Base-by-base conservation (phyloP, 2,329 filamentous ascomycete genomes). In the Claviceps arundinis region DNA sequence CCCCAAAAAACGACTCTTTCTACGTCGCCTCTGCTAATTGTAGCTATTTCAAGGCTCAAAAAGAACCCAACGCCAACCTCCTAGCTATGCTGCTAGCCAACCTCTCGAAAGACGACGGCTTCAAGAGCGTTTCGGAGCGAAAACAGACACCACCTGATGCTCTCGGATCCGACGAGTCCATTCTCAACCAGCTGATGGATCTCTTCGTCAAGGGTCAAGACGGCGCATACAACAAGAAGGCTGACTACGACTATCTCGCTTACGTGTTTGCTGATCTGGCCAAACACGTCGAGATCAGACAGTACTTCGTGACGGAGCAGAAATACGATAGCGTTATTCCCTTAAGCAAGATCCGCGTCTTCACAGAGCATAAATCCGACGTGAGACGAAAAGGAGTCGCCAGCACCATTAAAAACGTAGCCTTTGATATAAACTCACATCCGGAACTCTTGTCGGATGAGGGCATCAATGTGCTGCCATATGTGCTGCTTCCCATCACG, bases 211-310 rank as follows among this genome's bases (percentile, higher is more conserved):
- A 93, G 71, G 91, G 91, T 19, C 83, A 87, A 22, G 83, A 86
- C 55, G 86, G 85, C 24, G 74, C 76, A 9, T 89, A 93, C 68
- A 97, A 97, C 74, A 84, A 86, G 63, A 67, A 85, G 26, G 89
- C 89, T 55, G 79, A 91, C 68, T 97, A 82, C 66, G 89, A 98
- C 70, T 96, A 97, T 68, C 78, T 98, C 24, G 82, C 89, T 43
- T 98, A 97, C 64, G 75, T 96, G 52, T 94, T 98, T 65, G 91
- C 93, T 42, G 91, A 98, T 66, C 75, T 98, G 9, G 85, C 89
- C 48, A 95, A 89, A 68, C 84, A 90, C 61, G 74, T 81, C 38
- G 78, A 87, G 57, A 81, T 89, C 19, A 78, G 88, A 34, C 74
- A 79, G 49, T 88, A 93, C 70, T 87, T 95, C 58, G 75, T 88